These are phyloP conservation scores for Candida andamanensis DNA, from an alignment of 805 yeast genomes.

Conservation along the genomic window DNA sequence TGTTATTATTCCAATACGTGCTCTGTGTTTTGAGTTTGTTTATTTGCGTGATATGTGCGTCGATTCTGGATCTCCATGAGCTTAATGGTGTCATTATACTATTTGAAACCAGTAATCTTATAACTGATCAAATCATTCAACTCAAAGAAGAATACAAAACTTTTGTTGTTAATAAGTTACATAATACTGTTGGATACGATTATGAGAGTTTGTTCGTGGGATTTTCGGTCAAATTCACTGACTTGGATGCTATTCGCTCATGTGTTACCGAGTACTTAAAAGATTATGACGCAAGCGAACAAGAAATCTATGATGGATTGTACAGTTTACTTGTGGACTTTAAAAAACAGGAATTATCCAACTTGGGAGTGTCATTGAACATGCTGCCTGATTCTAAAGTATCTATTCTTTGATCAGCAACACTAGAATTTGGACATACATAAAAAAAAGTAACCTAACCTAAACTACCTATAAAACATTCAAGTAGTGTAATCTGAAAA, in stretches of 20 bases:
- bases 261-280: constrained; percentile 4
- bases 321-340: constrained; percentile 3
- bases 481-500: background rate
- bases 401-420: constrained; percentile 1
- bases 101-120: constrained; percentile 1
- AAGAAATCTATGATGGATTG: constrained; percentile 4
- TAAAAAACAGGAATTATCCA: constrained; percentile 1
- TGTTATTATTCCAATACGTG: too few relatives aligned
- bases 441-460: background rate
- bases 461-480: background rate
- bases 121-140: constrained; percentile 1
- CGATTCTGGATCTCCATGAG: too few relatives aligned
- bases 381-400: constrained; percentile 6
- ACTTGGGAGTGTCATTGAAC: constrained; percentile 2
- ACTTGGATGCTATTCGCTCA: constrained; percentile 2
- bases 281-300: constrained; percentile 1
- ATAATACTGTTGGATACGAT: constrained; percentile 6
- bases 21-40: too few relatives aligned
- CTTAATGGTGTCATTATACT: constrained; percentile 3
- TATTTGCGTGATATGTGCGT: too few relatives aligned
- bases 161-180: constrained; percentile 4
- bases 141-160: constrained; percentile 6
- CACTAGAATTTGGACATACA: background rate
- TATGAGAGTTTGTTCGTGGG: constrained; percentile 8
- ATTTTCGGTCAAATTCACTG: constrained; percentile 5